Percentiles rank a stretch among this genome's conserved stretches.
phyloP scores from a whole-genome alignment of 2,329 filamentous ascomycete species.

The Biscogniauxia sp. region DNA sequence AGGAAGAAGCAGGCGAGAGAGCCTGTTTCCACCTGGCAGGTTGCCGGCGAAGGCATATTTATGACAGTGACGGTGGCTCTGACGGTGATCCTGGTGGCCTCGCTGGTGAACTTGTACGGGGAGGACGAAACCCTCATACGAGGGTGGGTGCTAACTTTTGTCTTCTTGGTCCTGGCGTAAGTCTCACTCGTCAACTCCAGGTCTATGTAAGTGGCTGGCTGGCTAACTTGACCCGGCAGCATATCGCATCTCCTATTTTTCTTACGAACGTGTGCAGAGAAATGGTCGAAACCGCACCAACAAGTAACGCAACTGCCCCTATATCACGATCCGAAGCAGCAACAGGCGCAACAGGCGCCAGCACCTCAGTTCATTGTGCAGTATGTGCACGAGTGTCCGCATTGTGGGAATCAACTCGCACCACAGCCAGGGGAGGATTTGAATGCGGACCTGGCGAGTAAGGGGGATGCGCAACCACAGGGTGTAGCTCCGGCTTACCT shows the following conservation, averaged over 20 bases:
- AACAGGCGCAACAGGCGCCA: not conserved
- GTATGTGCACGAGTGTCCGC: slow-evolving; percentile 10
- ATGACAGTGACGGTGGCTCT: slow-evolving; percentile 1
- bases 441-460: slow-evolving; percentile 3
- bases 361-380: slow-evolving; percentile 13
- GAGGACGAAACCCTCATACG: not conserved
- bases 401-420: slow-evolving; percentile 4
- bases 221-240: not conserved
- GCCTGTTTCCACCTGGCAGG: slow-evolving; percentile 12
- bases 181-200: not conserved
- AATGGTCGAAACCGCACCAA: slow-evolving; percentile 6
- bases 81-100: not conserved
- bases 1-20: slow-evolving; percentile 9
- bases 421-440: slow-evolving; percentile 4
- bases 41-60: slow-evolving; percentile 4
- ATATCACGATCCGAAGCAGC: slow-evolving; percentile 1
- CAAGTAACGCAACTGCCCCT: not conserved
- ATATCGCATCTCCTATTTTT: slow-evolving; percentile 6
- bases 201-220: not conserved
- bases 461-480: slow-evolving; percentile 14
- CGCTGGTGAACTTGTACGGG: not conserved
- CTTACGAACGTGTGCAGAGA: slow-evolving; percentile 6
- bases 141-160: not conserved
- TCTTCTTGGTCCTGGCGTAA: not conserved
- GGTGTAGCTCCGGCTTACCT: slow-evolving; percentile 9